These are phyloP conservation scores for Aspergillus carbonarius DNA, from an alignment of 2,329 filamentous ascomycete species.

Conservation along the genomic window DNA sequence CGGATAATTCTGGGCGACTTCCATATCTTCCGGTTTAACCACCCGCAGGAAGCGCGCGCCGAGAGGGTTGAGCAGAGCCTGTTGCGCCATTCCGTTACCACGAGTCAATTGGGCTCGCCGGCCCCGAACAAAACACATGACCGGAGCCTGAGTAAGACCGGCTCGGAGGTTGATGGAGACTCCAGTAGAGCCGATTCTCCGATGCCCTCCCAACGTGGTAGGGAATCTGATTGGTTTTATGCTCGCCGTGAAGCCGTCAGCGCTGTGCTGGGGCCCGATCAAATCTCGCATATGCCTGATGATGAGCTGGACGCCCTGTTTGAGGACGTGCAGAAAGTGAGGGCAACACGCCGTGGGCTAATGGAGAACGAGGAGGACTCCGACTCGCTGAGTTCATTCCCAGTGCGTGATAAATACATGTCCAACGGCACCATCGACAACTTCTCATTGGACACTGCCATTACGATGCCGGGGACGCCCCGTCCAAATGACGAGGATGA, in stretches of 20 bases:
- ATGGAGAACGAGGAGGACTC: slow-evolving; percentile 70
- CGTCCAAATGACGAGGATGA: slow-evolving; percentile 68
- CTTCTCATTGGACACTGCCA: slow-evolving; percentile 87
- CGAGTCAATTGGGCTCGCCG: slow-evolving; percentile 64
- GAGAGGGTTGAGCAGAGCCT: slow-evolving; percentile 87
- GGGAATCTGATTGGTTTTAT: slow-evolving; percentile 93
- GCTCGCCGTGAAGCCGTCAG: slow-evolving; percentile 90
- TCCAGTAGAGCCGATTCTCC: slow-evolving; percentile 80
- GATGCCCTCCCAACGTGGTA: slow-evolving; percentile 62
- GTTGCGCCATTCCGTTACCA: slow-evolving; percentile 75
- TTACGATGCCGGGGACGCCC: slow-evolving; percentile 94
- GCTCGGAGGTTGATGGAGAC: slow-evolving; percentile 71
- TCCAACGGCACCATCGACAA: slow-evolving; percentile 94
- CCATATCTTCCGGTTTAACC: slow-evolving; percentile 98
- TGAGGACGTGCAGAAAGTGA: slow-evolving; percentile 86
- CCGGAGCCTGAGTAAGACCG: slow-evolving; percentile 72
- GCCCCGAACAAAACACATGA: slow-evolving; percentile 69
- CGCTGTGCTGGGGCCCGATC: slow-evolving; percentile 83
- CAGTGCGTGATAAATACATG: slow-evolving; percentile 89
- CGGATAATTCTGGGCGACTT: slow-evolving; percentile 96
- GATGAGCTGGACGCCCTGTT: slow-evolving; percentile 92
- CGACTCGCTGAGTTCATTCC: slow-evolving; percentile 85
- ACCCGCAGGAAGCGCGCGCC: slow-evolving; percentile 90
- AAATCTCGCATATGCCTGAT: slow-evolving; percentile 84
- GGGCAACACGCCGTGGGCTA: slow-evolving; percentile 76